Conservation (phyloP, 73 alveolate species). For the Diophrys appendiculata region DNA sequence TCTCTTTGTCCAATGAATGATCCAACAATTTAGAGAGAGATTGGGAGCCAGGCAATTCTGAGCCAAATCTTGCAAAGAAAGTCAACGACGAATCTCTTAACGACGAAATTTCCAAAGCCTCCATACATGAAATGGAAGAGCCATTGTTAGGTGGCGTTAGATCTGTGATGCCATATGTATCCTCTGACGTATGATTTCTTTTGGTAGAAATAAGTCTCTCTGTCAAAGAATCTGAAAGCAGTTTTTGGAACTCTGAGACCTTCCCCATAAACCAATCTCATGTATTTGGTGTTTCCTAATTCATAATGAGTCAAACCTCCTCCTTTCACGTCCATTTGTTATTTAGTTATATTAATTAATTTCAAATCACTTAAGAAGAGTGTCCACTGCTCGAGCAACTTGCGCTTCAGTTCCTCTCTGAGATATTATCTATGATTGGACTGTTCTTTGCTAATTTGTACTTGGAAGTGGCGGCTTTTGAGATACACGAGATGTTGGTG, state of each 20-base stretch:
- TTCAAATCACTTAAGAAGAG: too few species aligned
- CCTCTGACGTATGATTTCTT: conserved; percentile 53
- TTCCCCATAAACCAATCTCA: conserved; percentile 55
- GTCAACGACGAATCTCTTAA: conserved; percentile 57
- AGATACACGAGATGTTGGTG: too few species aligned
- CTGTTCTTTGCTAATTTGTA: too few species aligned
- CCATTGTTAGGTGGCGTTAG: conserved; percentile 66
- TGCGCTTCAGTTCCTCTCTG: too few species aligned
- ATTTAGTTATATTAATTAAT: conserved; percentile 4
- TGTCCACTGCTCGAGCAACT: too few species aligned
- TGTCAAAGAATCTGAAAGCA: conserved; percentile 43
- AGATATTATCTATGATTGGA: too few species aligned
- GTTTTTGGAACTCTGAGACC: conserved; percentile 62
- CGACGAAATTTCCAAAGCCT: conserved; percentile 50
- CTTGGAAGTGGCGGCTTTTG: too few species aligned
- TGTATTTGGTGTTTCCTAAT: conserved; percentile 53
- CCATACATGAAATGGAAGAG: conserved; percentile 65
- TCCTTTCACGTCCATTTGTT: conserved; percentile 13
- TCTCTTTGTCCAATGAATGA: conserved; percentile 55
- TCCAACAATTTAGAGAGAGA: conserved; percentile 51
- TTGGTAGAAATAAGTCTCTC: conserved; percentile 54
- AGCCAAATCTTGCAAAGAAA: conserved; percentile 43
- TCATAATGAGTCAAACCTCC: conserved; percentile 54
- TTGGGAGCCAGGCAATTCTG: conserved; percentile 54
- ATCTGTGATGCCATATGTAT: conserved; percentile 66